Evolutionary conservation across 208 protist genomes (phyloP), one percentile per base, ranked within the genome.

Genomic region (Acanthamoeba sp.): DNA sequence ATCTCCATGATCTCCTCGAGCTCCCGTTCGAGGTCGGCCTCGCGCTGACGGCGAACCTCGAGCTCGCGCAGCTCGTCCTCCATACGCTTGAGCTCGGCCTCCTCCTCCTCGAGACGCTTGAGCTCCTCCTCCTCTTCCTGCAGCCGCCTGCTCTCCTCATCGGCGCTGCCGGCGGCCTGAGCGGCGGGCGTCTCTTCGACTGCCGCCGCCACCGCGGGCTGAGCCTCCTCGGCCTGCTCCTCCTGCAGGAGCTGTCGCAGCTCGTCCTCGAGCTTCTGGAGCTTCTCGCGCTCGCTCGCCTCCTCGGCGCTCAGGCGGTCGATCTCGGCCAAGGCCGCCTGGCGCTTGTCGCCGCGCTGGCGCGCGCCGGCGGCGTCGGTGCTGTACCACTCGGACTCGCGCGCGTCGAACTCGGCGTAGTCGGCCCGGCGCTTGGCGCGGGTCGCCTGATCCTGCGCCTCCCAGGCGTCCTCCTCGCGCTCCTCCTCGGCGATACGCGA

Each of bases 1-100:
- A 84, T 84, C 42, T 84, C 73, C 38, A 84, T n/a, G 73, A 84
- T 84, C 42, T 84, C 73, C 73, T 84, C 73, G 10, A 84, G 73
- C 73, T 84, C 73, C 16, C 42, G 34, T 24, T 84, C 73, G 36
- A 84, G 73, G 42, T 84, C 73, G 42, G 73, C 73, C 10, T 84
- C 73, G 18, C 29, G 34, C 42, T 45, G 73, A 22, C 73, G 73
- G 38, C 52, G 48, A 50, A 7, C 38, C 73, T 45, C 73, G 40
- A 52, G 38, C 34, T 84, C 73, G 14, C 29, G 18, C 14, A 84
- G 73, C 40, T 84, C 73, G 38, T 22, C 73, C 42, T 84, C 73
- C 73, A 84, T 84, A 22, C 73, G 34, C 38, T 29, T 18, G 22
- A 84, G 73, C 42, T 84, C 73, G 73, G 73, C 73, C 20, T 84